Base-by-base conservation (phyloP, 2,329 filamentous ascomycete species). In the Endoconidiophora polonica region DNA sequence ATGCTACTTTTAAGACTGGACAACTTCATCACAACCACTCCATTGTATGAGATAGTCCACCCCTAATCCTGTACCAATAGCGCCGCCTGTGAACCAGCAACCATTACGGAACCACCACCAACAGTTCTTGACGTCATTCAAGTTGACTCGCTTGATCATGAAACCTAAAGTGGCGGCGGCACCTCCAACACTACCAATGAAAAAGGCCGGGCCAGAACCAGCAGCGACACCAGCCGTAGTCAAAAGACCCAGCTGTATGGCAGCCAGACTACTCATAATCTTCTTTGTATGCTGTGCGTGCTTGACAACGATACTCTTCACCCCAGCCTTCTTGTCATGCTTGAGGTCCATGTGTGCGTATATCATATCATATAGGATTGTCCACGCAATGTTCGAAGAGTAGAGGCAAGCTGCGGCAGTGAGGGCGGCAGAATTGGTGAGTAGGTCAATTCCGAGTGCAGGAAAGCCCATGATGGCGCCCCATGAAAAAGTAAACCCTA, bases 271-370 rank as follows among this genome's bases (percentile, higher is more conserved):
- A 1, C 75, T 74, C 52, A 94, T 65, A 6, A 93, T 78, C 48
- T 77, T 67, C 64, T 91, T 93, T 1, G 85, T 88, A 54, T 87
- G 73, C 4, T 74, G 71, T 55, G 84, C 81, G 57, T 93, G 85
- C 61, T 82, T 81, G 38, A 93, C 68, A 1, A 83, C 86, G 57
- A 93, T 91, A 59, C 81, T 86, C 68, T 90, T 93, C 66, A 94
- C 91, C 6, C 86, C 87, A 0, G 81, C 86, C 63, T 86, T 87
- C 54, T 72, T 78, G 60, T 94, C 86, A 58, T 94, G 86, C 59
- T 81, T 81, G 62, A 90, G 82, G 59, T 94, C 86, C 79, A 91
- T 90, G 61, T 93, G 86, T 12, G 86, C 86, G 63, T 94, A 94
- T 29, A 94, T 86, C 77, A 91, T 93, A 62, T 94, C 86, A 62